phyloP scores from a whole-genome alignment of 2,329 filamentous ascomycete species.

The Stagonosporopsis chrysanthemi region DNA sequence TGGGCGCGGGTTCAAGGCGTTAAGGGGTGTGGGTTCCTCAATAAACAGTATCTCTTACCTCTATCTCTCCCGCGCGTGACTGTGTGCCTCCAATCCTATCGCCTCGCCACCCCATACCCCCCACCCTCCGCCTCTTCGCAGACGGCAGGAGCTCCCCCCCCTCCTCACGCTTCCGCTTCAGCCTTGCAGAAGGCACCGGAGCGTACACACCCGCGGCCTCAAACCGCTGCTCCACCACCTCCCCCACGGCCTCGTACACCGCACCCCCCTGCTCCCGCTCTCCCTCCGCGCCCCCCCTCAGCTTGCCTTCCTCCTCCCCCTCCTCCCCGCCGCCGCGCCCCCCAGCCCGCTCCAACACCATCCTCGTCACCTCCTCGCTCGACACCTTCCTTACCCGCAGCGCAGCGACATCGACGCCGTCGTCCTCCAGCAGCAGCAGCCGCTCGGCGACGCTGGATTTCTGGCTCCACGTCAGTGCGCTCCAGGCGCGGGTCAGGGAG shows the following conservation, averaged over 20 bases:
- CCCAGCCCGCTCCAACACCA: constrained; percentile 1
- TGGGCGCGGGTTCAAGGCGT: no score
- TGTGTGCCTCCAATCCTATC: no score
- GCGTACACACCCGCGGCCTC: not conserved
- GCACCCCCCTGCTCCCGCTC: no score
- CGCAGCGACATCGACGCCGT: not conserved
- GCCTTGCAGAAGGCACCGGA: not conserved
- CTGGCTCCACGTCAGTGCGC: constrained; percentile 13
- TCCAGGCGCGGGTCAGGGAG: constrained; percentile 7
- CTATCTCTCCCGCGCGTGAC: no score
- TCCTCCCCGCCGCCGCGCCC: not conserved
- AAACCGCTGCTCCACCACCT: not conserved
- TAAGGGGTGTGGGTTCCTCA: no score
- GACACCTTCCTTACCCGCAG: not conserved
- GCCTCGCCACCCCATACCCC: not conserved
- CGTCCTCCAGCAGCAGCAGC: constrained; percentile 4
- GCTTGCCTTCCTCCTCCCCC: not conserved
- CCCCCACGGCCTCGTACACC: no score
- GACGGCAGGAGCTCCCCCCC: not conserved
- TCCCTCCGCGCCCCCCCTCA: no score
- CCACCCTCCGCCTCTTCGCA: not conserved
- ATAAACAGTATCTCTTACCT: no score
- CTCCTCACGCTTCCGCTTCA: constrained; percentile 7
- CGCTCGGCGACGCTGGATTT: constrained; percentile 14
- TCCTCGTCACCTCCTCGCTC: constrained; percentile 2